phyloP scores from a whole-genome alignment of 352 stramenopile species.

The Phytophthora pinifolia region DNA sequence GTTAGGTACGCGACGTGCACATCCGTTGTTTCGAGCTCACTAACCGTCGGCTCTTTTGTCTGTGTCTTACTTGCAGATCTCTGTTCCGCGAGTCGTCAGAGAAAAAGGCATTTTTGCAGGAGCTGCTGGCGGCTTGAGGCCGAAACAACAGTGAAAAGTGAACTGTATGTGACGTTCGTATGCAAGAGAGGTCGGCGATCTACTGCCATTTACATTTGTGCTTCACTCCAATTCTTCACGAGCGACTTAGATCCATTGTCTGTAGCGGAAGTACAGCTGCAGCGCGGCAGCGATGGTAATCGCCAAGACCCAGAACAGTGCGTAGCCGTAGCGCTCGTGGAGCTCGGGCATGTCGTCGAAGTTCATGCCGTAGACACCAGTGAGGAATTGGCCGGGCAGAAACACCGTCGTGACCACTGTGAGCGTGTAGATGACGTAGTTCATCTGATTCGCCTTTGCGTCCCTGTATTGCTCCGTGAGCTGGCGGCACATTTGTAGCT shows the following conservation, averaged over 20 bases:
- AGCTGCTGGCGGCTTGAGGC: conserved; percentile 23
- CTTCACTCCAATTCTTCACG: conserved; percentile 8
- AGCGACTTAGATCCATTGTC: conserved; percentile 75
- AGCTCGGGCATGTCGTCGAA: conserved; percentile 91
- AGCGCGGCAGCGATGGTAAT: conserved; percentile 63
- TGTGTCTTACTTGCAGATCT: conserved; percentile 31
- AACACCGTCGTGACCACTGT: conserved; percentile 90
- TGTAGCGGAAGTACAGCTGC: conserved; percentile 84
- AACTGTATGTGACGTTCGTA: conserved; percentile 2
- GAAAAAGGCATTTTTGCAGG: conserved; percentile 44
- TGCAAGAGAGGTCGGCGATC: neutral
- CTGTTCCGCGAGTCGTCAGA: conserved; percentile 67
- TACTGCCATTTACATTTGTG: conserved; percentile 2
- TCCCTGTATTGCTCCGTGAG: conserved; percentile 85
- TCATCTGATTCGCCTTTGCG: conserved; percentile 84
- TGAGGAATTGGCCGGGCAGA: conserved; percentile 86
- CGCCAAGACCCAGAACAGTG: conserved; percentile 80
- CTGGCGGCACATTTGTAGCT: conserved; percentile 77
- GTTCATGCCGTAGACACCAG: conserved; percentile 91
- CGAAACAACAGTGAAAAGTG: neutral
- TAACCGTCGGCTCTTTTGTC: conserved; percentile 3
- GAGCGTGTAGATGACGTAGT: conserved; percentile 91
- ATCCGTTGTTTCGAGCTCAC: neutral
- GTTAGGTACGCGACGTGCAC: conserved; percentile 37
- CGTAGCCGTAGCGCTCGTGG: conserved; percentile 77